Evolutionary conservation across 78 protist genomes (phyloP).

Genomic region (Polysphondylium violaceum): DNA sequence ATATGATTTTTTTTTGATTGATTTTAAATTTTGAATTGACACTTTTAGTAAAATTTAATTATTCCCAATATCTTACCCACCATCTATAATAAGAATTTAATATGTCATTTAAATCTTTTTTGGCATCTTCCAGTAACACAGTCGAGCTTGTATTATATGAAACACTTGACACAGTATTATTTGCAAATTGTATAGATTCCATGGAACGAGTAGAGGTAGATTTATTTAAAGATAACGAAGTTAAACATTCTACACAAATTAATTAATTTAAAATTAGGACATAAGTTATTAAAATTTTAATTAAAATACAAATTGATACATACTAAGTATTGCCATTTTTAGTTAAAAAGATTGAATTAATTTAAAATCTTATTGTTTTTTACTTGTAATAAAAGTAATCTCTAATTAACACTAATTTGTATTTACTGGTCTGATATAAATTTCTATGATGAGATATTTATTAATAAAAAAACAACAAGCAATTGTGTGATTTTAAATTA

Average conservation of each 20-base stretch:
- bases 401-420: not conserved
- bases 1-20: not conserved
- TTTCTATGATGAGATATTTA: no score
- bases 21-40: no score
- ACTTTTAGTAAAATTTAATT: no score
- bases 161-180: not conserved
- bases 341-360: not conserved
- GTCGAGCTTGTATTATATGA: not conserved
- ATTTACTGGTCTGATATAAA: no score
- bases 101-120: not conserved
- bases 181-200: not conserved
- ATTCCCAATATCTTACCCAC: not conserved
- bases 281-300: not conserved
- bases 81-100: not conserved
- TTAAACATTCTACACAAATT: not conserved
- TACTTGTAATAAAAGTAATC: no score
- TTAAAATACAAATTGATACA: not conserved
- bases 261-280: no score
- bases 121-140: not conserved
- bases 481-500: no score
- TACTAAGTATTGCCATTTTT: not conserved
- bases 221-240: not conserved
- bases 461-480: no score
- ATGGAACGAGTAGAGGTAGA: not conserved
- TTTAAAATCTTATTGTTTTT: no score